Conservation (phyloP, 148 eudicot species). For the Oxyria digyna region DNA sequence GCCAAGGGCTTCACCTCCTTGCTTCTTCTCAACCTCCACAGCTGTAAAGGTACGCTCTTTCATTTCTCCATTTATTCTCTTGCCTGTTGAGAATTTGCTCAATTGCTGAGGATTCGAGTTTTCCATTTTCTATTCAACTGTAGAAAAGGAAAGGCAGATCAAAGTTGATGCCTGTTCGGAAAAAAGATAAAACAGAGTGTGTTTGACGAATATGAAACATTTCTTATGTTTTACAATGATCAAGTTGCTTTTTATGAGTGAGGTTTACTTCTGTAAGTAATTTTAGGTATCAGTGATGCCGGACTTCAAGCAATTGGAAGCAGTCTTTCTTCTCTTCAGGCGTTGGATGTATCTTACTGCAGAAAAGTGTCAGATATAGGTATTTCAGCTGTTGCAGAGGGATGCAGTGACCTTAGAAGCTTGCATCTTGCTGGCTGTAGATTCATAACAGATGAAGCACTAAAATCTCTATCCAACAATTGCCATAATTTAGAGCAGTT, state of each 20-base stretch:
- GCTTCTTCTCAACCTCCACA: conserved; percentile 35
- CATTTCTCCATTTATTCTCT: background rate
- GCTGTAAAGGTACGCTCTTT: conserved; percentile 57
- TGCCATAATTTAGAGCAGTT: conserved; percentile 61
- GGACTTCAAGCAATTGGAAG: conserved; percentile 63
- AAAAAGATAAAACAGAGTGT: background rate
- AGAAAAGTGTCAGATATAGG: conserved; percentile 78
- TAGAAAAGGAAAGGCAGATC: background rate
- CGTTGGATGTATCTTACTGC: conserved; percentile 73
- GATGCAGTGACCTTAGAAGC: conserved; percentile 63
- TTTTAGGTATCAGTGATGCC: conserved; percentile 69
- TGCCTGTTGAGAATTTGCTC: background rate
- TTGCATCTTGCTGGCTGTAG: conserved; percentile 71
- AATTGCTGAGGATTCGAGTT: background rate
- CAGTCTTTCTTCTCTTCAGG: conserved; percentile 50
- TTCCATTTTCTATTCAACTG: background rate
- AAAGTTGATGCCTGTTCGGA: background rate
- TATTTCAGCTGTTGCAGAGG: conserved; percentile 56
- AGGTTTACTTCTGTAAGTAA: conserved; percentile 5
- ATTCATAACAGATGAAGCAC: conserved; percentile 47
- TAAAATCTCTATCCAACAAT: conserved; percentile 44
- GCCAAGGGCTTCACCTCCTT: conserved; percentile 47
- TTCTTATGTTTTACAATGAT: background rate
- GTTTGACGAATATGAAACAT: background rate
- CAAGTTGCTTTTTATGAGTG: conserved; percentile 2